Evolutionary conservation across 345 rosid species (phyloP), one percentile per base, ranked within the genome.

Genomic region (Gossypium bickii): DNA sequence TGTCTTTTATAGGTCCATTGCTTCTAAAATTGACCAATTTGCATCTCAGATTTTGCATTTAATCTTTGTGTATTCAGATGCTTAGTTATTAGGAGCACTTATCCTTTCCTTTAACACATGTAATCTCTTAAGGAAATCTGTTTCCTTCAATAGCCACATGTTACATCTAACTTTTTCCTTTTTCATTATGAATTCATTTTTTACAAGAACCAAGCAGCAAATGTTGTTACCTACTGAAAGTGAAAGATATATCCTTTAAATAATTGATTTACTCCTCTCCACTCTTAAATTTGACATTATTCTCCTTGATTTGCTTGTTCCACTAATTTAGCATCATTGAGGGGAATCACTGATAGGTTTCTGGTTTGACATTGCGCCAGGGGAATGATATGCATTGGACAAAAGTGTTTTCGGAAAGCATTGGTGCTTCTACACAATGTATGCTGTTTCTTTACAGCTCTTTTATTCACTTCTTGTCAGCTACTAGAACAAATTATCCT

Each of bases 331-430:
- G 25, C 17, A 60, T 24, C 75, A 44, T 61, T 25, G 55, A 67
- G 20, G 47, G 57, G 16, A 67, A 25, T 67, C 24, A 16, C 43
- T 76, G 70, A 76, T 38, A 9, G 48, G 59, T 25, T 74, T 79
- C 41, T 48, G 62, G 16, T 76, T 76, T 77, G 70, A 60, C 77
- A 45, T 78, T 55, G 20, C 78, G 80, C 58, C 85, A 95, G 99
- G 83, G 99, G 99, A 74, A 95, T 93, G 93, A 84, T 92, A 79
- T 93, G 95, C 88, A 88, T 92, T 55, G 99, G 99, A 22, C 91
- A 58, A 78, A 95, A 95, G 81, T 77, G 45, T 47, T 95, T 91
- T 79, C 85, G 77, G 81, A 93, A 93, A 82, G 98, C 97, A 73
- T 77, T 89, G 87, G 97, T 91, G 92, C 98, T 95, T 83, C 83